phyloP scores from a whole-genome alignment of 805 yeast genomes.

The Wickerhamiella dianesei region DNA sequence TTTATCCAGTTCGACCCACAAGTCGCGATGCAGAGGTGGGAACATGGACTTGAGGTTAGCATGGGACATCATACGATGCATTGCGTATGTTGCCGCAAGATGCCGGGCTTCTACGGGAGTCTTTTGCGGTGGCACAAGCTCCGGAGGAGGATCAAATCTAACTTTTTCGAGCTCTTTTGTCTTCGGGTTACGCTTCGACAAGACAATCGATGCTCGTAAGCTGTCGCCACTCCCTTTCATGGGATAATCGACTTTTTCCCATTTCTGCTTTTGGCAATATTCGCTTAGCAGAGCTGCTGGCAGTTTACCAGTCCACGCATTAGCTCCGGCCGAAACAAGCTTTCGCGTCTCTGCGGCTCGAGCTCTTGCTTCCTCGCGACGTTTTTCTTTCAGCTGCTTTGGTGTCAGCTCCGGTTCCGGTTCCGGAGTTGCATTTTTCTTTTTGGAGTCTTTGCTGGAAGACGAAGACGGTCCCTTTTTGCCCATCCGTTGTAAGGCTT shows the following conservation, averaged over 20 bases:
- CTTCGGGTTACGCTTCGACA: constrained; percentile 70
- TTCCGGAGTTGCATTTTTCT: not conserved
- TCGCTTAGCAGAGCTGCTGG: constrained; percentile 82
- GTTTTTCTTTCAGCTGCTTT: constrained; percentile 23
- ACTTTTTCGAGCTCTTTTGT: constrained; percentile 53
- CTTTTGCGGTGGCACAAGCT: constrained; percentile 47
- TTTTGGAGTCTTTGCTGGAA: not conserved
- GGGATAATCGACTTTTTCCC: constrained; percentile 77
- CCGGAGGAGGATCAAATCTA: constrained; percentile 38
- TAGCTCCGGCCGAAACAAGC: constrained; percentile 44
- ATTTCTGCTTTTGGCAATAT: constrained; percentile 71
- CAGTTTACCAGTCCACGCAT: constrained; percentile 89
- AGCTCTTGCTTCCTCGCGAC: constrained; percentile 26
- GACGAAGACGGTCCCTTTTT: not conserved
- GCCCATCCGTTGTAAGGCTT: not conserved
- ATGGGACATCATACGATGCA: constrained; percentile 64
- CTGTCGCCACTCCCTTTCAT: constrained; percentile 36
- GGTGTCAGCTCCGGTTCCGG: constrained; percentile 18
- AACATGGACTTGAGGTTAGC: constrained; percentile 78
- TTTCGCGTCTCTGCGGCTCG: constrained; percentile 21
- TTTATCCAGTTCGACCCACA: constrained; percentile 64
- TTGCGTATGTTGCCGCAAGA: constrained; percentile 75
- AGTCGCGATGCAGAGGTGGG: constrained; percentile 64
- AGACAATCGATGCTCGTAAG: constrained; percentile 46
- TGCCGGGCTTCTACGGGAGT: constrained; percentile 86